Conservation (phyloP, 306 rosid species). For the Vigna angularis region DNA sequence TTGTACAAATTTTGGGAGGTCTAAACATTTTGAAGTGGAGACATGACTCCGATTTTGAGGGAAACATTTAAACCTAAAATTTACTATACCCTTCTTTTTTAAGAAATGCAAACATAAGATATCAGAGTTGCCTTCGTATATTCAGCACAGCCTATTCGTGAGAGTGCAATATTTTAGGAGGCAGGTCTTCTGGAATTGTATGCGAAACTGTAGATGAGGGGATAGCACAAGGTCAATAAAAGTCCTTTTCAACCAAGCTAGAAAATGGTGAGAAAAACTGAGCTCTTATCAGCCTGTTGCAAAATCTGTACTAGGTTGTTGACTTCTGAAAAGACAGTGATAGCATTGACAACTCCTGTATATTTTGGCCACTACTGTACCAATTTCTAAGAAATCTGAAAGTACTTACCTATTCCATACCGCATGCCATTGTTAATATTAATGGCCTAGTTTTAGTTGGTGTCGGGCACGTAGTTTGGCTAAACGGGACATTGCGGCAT, state of each 20-base stretch:
- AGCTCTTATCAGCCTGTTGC: too few relatives aligned
- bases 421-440: not conserved
- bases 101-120: not conserved
- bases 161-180: not conserved
- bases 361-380: not conserved
- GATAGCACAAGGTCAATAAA: not conserved
- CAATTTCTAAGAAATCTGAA: not conserved
- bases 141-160: not conserved
- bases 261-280: not conserved
- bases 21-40: slow-evolving; percentile 12
- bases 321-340: not conserved
- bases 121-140: not conserved
- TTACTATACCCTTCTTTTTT: not conserved
- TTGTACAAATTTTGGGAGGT: slow-evolving; percentile 46
- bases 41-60: not conserved
- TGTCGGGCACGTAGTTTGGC: not conserved
- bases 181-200: not conserved
- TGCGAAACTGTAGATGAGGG: not conserved
- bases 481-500: not conserved
- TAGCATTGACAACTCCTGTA: not conserved
- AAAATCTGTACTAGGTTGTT: not conserved
- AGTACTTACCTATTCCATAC: not conserved
- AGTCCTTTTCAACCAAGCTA: not conserved
- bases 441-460: not conserved
- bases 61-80: too few relatives aligned